phyloP scores from a whole-genome alignment of 495 filamentous ascomycete genomes.

The Talaromyces thailandensis region DNA sequence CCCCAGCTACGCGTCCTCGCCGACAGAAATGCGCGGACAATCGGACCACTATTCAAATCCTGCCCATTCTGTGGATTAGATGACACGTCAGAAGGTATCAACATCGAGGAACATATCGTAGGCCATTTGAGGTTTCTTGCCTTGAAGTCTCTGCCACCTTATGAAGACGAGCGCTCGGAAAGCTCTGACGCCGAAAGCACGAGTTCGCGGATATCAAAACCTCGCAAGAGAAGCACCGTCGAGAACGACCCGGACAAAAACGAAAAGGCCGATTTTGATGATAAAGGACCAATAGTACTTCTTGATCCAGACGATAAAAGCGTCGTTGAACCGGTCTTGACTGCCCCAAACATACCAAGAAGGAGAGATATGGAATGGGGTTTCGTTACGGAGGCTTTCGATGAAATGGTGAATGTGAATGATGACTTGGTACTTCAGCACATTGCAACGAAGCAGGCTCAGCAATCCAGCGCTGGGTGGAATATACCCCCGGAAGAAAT shows the following conservation, averaged over 20 bases:
- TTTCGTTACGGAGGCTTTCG: neutral
- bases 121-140: conserved; percentile 6
- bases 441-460: neutral
- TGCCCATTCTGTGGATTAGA: conserved; percentile 4
- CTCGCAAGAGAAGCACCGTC: neutral
- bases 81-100: neutral
- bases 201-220: neutral
- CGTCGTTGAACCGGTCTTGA: neutral
- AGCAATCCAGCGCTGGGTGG: neutral
- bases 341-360: neutral
- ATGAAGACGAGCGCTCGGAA: neutral
- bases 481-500: neutral
- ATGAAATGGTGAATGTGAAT: neutral
- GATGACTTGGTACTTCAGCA: neutral
- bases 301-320: neutral
- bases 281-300: neutral
- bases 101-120: conserved; percentile 1
- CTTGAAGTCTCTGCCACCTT: conserved; percentile 4
- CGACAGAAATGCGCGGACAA: neutral
- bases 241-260: neutral
- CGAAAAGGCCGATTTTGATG: neutral
- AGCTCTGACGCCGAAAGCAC: neutral
- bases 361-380: neutral
- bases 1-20: neutral
- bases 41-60: conserved; percentile 4